phyloP scores from a whole-genome alignment of 768 basidiomycete genomes.

The Suillus subaureus region DNA sequence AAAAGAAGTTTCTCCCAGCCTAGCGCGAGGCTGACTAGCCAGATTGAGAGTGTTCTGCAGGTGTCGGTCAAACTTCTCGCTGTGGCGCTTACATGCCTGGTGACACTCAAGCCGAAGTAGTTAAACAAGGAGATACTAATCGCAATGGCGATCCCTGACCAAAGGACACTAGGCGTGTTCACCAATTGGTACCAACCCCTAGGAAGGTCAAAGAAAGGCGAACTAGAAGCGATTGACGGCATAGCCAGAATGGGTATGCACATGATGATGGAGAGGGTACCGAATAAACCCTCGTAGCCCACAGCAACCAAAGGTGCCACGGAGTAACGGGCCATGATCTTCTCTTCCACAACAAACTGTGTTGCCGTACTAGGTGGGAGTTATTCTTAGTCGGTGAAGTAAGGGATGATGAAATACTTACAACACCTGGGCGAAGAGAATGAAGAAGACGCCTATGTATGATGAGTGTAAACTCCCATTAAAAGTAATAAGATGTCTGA shows the following conservation, averaged over 20 bases:
- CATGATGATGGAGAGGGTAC: slow-evolving; percentile 74
- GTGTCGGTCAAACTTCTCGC: slow-evolving; percentile 92
- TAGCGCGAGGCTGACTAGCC: slow-evolving; percentile 85
- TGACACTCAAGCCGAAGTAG: slow-evolving; percentile 89
- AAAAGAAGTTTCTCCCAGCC: slow-evolving; percentile 89
- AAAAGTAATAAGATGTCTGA: slow-evolving; percentile 30
- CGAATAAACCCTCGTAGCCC: slow-evolving; percentile 93
- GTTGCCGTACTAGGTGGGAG: slow-evolving; percentile 69
- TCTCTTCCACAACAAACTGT: slow-evolving; percentile 96
- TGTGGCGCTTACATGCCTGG: slow-evolving; percentile 91
- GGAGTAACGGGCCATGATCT: slow-evolving; percentile 86
- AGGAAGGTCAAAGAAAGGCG: slow-evolving; percentile 84
- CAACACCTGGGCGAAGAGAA: slow-evolving; percentile 95
- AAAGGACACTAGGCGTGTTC: slow-evolving; percentile 69
- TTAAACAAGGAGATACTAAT: slow-evolving; percentile 83
- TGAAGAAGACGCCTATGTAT: slow-evolving; percentile 77
- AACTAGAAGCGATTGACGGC: slow-evolving; percentile 59
- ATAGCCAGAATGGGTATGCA: slow-evolving; percentile 82
- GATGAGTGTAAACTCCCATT: slow-evolving; percentile 20
- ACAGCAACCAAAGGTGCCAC: slow-evolving; percentile 92
- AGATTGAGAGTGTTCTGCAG: slow-evolving; percentile 94
- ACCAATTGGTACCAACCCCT: slow-evolving; percentile 91
- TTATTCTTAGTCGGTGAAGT: slow-evolving; percentile 8
- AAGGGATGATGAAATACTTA: slow-evolving; percentile 40
- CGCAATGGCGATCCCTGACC: slow-evolving; percentile 70